These are phyloP conservation scores for Actinomucor elegans DNA, from an alignment of 371 early-diverging fungal genomes.

Conservation along the genomic window DNA sequence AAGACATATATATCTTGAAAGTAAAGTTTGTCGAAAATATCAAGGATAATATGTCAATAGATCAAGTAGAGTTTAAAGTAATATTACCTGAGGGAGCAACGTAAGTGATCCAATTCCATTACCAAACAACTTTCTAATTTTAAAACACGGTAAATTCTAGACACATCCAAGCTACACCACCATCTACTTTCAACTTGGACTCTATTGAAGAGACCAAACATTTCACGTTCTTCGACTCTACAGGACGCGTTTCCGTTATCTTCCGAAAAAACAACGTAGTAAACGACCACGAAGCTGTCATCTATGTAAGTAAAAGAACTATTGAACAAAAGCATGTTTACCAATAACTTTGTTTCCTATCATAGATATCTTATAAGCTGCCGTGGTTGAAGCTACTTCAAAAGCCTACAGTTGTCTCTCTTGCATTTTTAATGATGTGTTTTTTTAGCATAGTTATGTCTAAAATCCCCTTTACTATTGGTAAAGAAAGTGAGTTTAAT, in stretches of 20 bases:
- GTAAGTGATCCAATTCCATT: slow-evolving; percentile 40
- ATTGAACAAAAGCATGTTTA: not conserved
- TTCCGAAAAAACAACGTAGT: slow-evolving; percentile 63
- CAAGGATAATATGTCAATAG: slow-evolving; percentile 57
- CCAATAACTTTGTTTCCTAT: not conserved
- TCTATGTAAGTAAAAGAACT: slow-evolving; percentile 25
- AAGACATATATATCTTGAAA: slow-evolving; percentile 61
- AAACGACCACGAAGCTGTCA: slow-evolving; percentile 46
- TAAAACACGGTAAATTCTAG: too few relatives aligned
- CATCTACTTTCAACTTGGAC: slow-evolving; percentile 51
- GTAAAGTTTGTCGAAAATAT: slow-evolving; percentile 70
- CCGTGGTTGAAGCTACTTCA: not conserved
- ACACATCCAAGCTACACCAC: slow-evolving; percentile 51
- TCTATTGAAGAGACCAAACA: slow-evolving; percentile 31
- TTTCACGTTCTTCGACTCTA: slow-evolving; percentile 69
- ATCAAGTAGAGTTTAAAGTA: slow-evolving; percentile 63
- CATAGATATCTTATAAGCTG: not conserved
- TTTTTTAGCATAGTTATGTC: not conserved
- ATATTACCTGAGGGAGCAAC: slow-evolving; percentile 91
- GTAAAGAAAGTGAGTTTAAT: not conserved
- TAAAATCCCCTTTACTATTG: not conserved
- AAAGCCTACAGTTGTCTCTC: not conserved
- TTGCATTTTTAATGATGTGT: not conserved
- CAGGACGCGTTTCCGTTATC: slow-evolving; percentile 60
- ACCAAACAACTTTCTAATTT: not conserved